Evolutionary conservation across 192 early-diverging fungal genomes (phyloP), one percentile per base, ranked within the genome.

Genomic region (Kickxella alabastrina): DNA sequence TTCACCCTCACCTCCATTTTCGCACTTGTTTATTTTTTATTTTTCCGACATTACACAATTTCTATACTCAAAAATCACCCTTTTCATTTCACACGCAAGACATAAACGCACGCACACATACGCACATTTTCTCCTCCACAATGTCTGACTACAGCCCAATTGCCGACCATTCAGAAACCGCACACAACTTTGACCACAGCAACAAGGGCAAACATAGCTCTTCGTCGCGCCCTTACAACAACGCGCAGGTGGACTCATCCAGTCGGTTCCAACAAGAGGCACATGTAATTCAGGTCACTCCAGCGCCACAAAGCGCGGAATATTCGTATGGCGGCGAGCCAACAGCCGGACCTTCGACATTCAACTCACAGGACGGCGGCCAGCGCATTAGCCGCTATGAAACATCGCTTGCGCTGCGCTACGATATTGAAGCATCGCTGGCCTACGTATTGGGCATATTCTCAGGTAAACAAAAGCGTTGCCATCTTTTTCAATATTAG

Each of bases 371-470:
- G 46, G 65, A 75, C 34, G 71, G 65, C 22, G 71, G 71, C 32
- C 71, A 75, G 65, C 75, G 85, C 22, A 82, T 91, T n/a, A 91
- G 88, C 61, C 86, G 87, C 54, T 91, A 88, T 57, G 86, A 91
- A 46, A 91, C 89, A 17, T 73, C 61, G 29, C 62, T 87, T 34
- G 67, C 80, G 17, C 67, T 86, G 34, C 79, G 87, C 12, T 78
- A 86, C 31, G 87, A 91, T 63, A 77, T 89, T 43, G 86, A 88
- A 68, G 87, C 89, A 3, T 79, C 85, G 18, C 47, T 85, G 36
- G 78, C 83, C 10, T 91, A 91, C 57, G 63, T 68, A 0, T 54
- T 91, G 10, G 82, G 83, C 22, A 70, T 68, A 49, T 68, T 68
- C 41, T 68, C 73, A 49, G 73, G 71, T 75, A 75, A 53, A 55